These are phyloP conservation scores for Cutaneotrichosporon daszewskae DNA, from an alignment of 1,284 basidiomycete genomes.

Conservation along the genomic window DNA sequence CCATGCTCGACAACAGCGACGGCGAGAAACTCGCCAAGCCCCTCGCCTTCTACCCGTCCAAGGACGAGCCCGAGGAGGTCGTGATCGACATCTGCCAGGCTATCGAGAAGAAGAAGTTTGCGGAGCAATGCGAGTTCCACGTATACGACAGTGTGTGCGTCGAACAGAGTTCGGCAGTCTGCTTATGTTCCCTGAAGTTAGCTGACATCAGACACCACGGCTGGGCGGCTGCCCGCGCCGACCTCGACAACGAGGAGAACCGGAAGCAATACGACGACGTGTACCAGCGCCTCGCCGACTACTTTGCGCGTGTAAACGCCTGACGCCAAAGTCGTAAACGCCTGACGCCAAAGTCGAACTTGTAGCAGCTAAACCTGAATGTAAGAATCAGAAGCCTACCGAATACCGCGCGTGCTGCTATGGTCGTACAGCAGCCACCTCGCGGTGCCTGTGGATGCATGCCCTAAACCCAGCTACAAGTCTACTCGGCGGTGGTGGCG, in stretches of 20 bases:
- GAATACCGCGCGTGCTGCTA: not conserved
- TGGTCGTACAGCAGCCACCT: constrained; percentile 16
- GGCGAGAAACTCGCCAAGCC: constrained; percentile 33
- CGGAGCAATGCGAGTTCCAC: constrained; percentile 24
- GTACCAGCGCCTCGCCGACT: constrained; percentile 55
- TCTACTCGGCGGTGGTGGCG: constrained; percentile 40
- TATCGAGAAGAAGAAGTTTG: constrained; percentile 25
- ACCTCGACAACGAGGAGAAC: constrained; percentile 60
- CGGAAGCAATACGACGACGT: constrained; percentile 63
- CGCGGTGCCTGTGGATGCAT: constrained; percentile 28
- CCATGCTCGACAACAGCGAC: constrained; percentile 38
- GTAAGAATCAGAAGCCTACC: not conserved
- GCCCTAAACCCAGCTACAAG: constrained; percentile 17
- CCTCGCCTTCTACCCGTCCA: constrained; percentile 36
- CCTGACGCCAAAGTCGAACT: not conserved
- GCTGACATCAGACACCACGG: constrained; percentile 56
- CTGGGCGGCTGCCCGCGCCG: constrained; percentile 64
- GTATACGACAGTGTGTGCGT: constrained; percentile 41
- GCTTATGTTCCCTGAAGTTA: no score
- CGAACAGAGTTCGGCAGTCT: not conserved
- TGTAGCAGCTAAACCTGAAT: not conserved
- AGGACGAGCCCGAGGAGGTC: constrained; percentile 38
- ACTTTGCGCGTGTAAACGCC: constrained; percentile 49
- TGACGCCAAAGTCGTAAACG: no score
- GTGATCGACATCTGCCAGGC: constrained; percentile 25